phyloP scores from a whole-genome alignment of 2,329 filamentous ascomycete species.

The Fusarium torreyae region DNA sequence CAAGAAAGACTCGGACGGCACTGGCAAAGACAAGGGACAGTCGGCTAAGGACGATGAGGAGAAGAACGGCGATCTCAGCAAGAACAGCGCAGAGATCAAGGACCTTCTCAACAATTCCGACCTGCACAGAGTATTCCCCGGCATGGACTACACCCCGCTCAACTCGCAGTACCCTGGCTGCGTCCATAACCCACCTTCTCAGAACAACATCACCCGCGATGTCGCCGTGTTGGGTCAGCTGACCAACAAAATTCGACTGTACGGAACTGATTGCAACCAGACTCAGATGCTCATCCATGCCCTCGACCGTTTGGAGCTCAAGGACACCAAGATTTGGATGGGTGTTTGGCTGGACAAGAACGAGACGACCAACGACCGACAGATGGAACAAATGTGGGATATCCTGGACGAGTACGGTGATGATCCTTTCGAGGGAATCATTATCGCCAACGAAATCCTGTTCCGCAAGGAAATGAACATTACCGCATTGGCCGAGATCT shows the following conservation, averaged over 20 bases:
- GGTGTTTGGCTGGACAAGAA: constrained; percentile 94
- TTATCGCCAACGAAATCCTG: constrained; percentile 85
- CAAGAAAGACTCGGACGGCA: constrained; percentile 19
- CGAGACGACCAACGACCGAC: constrained; percentile 84
- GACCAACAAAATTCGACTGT: constrained; percentile 88
- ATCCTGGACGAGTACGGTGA: constrained; percentile 80
- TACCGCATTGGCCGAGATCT: constrained; percentile 72
- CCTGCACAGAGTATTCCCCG: constrained; percentile 93
- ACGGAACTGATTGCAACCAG: constrained; percentile 98
- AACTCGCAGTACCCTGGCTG: constrained; percentile 93
- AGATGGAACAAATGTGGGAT: constrained; percentile 86
- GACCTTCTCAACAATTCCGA: constrained; percentile 83
- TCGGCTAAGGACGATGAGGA: constrained; percentile 72
- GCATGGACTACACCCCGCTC: constrained; percentile 94
- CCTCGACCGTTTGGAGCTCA: constrained; percentile 80
- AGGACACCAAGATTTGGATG: constrained; percentile 89
- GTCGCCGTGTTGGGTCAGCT: constrained; percentile 91
- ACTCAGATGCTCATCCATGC: constrained; percentile 93
- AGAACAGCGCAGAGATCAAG: constrained; percentile 85
- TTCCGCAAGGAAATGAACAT: constrained; percentile 83
- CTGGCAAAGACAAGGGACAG: constrained; percentile 54
- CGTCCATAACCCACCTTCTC: constrained; percentile 81
- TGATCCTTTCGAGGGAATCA: constrained; percentile 83
- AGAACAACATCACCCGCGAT: constrained; percentile 95
- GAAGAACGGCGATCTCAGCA: constrained; percentile 78